Conservation (phyloP, 129 eudicot genomes). For the Helichrysum umbraculigerum region DNA sequence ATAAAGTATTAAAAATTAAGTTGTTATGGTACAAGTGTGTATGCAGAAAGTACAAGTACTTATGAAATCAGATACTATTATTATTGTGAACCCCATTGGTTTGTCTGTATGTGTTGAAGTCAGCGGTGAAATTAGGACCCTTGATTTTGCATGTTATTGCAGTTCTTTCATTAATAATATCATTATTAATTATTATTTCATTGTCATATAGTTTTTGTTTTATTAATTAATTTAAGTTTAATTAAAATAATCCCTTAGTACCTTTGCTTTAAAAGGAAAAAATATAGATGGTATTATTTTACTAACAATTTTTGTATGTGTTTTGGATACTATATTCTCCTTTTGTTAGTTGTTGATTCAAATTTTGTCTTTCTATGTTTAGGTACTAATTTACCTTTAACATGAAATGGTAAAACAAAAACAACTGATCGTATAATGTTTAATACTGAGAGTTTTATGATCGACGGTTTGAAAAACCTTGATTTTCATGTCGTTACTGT, state of each 20-base stretch:
- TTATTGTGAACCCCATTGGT: slow-evolving; percentile 30
- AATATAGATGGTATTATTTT: background rate
- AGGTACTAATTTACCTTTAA: too few relatives aligned
- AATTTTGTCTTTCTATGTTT: too few relatives aligned
- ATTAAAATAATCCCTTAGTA: too few relatives aligned
- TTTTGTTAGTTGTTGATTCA: too few relatives aligned
- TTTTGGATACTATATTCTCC: too few relatives aligned
- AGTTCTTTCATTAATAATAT: background rate
- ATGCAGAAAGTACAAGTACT: slow-evolving; percentile 25
- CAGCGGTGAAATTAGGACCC: slow-evolving; percentile 21
- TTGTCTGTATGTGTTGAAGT: slow-evolving; percentile 26
- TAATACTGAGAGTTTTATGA: too few relatives aligned
- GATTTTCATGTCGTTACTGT: too few relatives aligned
- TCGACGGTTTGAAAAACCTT: too few relatives aligned
- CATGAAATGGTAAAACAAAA: too few relatives aligned
- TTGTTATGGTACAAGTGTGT: slow-evolving; percentile 21
- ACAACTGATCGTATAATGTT: too few relatives aligned
- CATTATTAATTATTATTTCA: background rate
- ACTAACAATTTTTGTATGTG: too few relatives aligned
- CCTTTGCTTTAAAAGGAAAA: background rate
- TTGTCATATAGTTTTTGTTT: background rate
- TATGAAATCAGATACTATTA: background rate
- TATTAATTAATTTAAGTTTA: too few relatives aligned
- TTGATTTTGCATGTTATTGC: slow-evolving; percentile 35
- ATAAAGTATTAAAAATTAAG: slow-evolving; percentile 33